Evolutionary conservation across 2,329 filamentous ascomycete genomes (phyloP).

Genomic region (Claviceps sp.): DNA sequence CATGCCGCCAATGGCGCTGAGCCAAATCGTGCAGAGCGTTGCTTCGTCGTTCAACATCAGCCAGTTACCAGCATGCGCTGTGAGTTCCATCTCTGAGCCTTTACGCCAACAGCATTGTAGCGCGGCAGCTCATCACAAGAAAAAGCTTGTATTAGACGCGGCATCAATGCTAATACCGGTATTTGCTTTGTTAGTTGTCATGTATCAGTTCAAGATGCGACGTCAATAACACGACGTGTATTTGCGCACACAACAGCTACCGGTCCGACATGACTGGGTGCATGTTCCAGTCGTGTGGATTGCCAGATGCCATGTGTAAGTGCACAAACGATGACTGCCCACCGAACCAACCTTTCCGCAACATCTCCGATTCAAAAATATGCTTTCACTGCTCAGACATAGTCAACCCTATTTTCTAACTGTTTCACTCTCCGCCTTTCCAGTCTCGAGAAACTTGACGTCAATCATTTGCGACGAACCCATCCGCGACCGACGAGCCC

Average conservation of each 20-base stretch:
- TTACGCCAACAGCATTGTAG: not conserved
- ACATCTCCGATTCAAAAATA: too few relatives aligned
- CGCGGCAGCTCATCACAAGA: not conserved
- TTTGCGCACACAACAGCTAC: slow-evolving; percentile 2
- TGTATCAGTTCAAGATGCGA: slow-evolving; percentile 9
- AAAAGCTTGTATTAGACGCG: too few relatives aligned
- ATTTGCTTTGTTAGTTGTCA: slow-evolving; percentile 5
- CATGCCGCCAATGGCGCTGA: not conserved
- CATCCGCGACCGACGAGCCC: slow-evolving; percentile 14
- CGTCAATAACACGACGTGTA: slow-evolving; percentile 9
- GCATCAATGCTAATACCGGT: not conserved
- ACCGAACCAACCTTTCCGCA: not conserved
- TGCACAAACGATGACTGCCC: not conserved
- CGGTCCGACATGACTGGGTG: slow-evolving; percentile 12
- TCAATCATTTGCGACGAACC: slow-evolving; percentile 11
- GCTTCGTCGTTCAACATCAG: not conserved
- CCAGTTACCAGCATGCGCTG: not conserved
- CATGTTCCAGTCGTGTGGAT: slow-evolving; percentile 9
- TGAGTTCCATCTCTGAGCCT: not conserved
- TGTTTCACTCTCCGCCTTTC: too few relatives aligned
- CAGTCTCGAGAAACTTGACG: slow-evolving; percentile 9
- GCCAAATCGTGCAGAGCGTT: not conserved
- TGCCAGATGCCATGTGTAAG: slow-evolving; percentile 2
- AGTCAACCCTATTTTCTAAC: too few relatives aligned
- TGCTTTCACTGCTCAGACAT: too few relatives aligned